Base-by-base conservation (phyloP, 2,329 filamentous ascomycete species). In the Drechslerella dactyloides region DNA sequence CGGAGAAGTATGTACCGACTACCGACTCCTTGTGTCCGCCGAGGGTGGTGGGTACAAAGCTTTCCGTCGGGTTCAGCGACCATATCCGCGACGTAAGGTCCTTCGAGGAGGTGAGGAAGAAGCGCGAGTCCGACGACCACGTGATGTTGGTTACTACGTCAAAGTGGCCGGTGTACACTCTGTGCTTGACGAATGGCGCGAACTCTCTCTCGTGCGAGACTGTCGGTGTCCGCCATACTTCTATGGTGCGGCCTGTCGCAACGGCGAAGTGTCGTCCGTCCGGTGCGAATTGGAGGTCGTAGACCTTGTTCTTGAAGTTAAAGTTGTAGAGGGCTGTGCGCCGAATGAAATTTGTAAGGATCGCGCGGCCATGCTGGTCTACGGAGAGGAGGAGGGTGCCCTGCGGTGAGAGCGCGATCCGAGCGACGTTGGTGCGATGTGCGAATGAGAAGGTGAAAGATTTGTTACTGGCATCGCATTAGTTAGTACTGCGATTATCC, bases 121-220 rank as follows among this genome's bases (percentile, higher is more conserved):
- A 99, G 24, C 94, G 85, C 11, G 93, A 97, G 81, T 99, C 96
- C 79, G 87, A 89, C 7, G 94, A 97, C 94, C 96, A 99, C 78
- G 96, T 89, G 62, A 99, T 90, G 79, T 88, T 89, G 74, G 88
- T 87, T 11, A 97, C 89, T 15, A 85, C 85, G 79, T 97, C 94
- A 76, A 94, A 96, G 79, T 99, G 94, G 0, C 90, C 91, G 0
- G 87, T 88, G 76, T 96, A 91, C 57, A 89, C 89, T 75, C 92
- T 87, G 81, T 97, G 90, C 75, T 90, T 85, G 53, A 97, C 88
- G 77, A 99, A 99, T 0, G 94, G 94, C 19, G 94, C 93, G 80
- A 97, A 99, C 77, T 97, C 93, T 61, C 97, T 83, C 74, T 93
- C 91, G 69, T 91, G 93, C 72, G 89, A 88, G 53, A 84, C 84